Evolutionary conservation across 1,284 basidiomycete genomes (phyloP), one percentile per base, ranked within the genome.

Genomic region (Papiliotrema nemorosa): DNA sequence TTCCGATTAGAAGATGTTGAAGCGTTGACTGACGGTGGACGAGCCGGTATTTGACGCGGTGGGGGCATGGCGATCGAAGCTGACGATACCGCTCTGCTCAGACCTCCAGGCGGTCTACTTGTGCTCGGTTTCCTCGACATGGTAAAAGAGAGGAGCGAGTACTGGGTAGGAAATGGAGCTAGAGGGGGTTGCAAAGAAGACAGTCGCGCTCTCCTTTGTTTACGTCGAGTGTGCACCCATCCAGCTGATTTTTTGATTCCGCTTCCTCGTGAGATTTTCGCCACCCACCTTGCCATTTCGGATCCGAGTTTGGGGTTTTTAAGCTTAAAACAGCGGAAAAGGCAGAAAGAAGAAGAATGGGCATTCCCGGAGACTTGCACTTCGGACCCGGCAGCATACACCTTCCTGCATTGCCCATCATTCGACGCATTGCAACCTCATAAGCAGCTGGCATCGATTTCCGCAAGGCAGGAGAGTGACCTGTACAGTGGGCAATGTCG

Each of bases 1-100:
- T 44, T 46, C 18, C 35, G 35, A 37, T 14, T 6, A 9, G 58
- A 48, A 5, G 55, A 33, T 5, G 44, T 21, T 14, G 29, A 35
- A n/a, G 24, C 22, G 21, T 31, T 36, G n/a, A 41, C 58, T 16
- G 58, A 60, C 13, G 58, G 55, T 9, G 59, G 56, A 18, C 60
- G 51, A 44, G 49, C 52, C 13, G 61, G 58, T 18, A 62, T 44
- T 49, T 55, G 52, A 3, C 47, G 45, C 26, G 66, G 64, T 14
- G 64, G 64, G 2, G 66, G 64, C 66, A 66, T 66, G 20, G 64
- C 55, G 2, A 64, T 46, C 6, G 63, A 63, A 21, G 60, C 60
- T 7, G 58, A 56, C 3, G 66, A 66, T 2, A 59, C 45, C 16
- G 55, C 48, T 13, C 63, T 22, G 29, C 22, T 53, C 16, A 58